Evolutionary conservation across 306 rosid species (phyloP), one percentile per base, ranked within the genome.

Genomic region (Prunus mongolica): DNA sequence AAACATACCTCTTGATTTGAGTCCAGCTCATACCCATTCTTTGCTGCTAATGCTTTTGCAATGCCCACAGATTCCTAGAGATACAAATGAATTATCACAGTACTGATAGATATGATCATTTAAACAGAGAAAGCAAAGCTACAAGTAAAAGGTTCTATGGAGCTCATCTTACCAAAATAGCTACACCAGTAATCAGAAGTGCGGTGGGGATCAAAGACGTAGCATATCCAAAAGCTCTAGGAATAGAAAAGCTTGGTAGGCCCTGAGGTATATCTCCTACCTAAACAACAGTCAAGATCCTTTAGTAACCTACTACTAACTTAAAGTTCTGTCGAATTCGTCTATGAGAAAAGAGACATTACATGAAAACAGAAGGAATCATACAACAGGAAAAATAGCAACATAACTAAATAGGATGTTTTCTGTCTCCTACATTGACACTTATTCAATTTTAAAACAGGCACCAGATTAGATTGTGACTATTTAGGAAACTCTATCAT

Each of bases 211-310:
- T 92, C 84, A 95, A 89, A 75, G 98, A 87, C 71, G 61, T 51
- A 19, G 87, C 87, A 81, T 86, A 84, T 74, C 80, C 87, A 41
- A 95, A 92, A 68, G 88, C 87, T 79, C 83, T 95, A 13, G 98
- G 98, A 78, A 95, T 74, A 72, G 97, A 88, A 88, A 95, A 95
- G 14, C 27, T 71, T 82, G 98, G 98, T 66, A 95, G 90, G 73
- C 98, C 98, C 70, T 90, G 93, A 25, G 98, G 98, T 81, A 95
- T 92, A 24, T 88, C 97, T 79, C 98, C 98, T 24, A 95, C 98
- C 98, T 95, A 86, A 75, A 51, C 77, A 84, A 22, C 76, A 76
- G 68, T 32, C 78, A 82, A 50, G 32, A 19, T 71, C 32, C 54
- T 78, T 78, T 41, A 57, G 80, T 55, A 72, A 73, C 69, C 49